Conservation (phyloP, 495 filamentous ascomycete species). For the Viridothelium virens region DNA sequence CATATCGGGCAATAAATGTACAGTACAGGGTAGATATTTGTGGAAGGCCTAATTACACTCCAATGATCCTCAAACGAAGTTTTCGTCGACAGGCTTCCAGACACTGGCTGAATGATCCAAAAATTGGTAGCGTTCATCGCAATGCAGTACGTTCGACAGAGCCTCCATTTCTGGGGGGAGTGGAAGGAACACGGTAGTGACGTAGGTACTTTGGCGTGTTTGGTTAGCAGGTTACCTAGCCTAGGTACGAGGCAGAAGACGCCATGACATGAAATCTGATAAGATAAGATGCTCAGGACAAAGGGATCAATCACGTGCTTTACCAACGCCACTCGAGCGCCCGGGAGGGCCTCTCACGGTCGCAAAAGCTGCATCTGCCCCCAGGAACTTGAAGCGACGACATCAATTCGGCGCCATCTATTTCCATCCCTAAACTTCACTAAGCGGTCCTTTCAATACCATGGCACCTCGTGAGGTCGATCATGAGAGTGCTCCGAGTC, state of each 20-base stretch:
- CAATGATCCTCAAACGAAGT: background rate
- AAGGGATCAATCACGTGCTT: background rate
- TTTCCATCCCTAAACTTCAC: conserved; percentile 21
- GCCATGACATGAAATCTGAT: background rate
- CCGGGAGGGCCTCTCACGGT: background rate
- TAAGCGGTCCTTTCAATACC: background rate
- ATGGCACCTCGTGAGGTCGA: conserved; percentile 31
- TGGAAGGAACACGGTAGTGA: no score
- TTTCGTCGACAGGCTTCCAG: background rate
- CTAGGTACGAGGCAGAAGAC: no score
- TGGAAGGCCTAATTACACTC: background rate
- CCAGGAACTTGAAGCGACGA: conserved; percentile 25
- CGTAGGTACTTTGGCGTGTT: no score
- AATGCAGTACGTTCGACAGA: no score
- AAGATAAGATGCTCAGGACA: background rate
- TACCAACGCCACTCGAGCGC: no score
- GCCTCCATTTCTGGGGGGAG: no score
- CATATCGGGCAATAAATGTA: background rate
- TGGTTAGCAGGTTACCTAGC: no score
- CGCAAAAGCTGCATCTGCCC: conserved; percentile 10
- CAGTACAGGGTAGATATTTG: background rate
- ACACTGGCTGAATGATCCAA: background rate
- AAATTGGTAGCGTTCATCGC: no score
- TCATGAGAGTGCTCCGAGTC: conserved; percentile 46
- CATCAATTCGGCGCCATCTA: conserved; percentile 21